A percentile compares a stretch with the other conserved stretches of the same genome.
Evolutionary conservation across 305 asterid genomes (phyloP).

Genomic region (Striga hermonthica): DNA sequence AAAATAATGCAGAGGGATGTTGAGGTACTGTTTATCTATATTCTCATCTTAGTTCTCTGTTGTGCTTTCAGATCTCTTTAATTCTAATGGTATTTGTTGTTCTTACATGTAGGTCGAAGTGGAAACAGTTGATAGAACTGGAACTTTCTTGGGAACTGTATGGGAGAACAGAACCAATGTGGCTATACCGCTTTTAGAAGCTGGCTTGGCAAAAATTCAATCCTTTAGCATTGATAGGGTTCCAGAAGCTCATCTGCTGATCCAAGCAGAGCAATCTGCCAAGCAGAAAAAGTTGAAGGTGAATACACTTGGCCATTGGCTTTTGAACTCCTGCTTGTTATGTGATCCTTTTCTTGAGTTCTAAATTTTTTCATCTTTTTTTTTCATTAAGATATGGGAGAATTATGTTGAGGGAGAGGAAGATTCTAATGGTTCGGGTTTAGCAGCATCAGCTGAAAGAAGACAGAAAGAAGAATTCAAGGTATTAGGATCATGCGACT

Average conservation of each 20-base stretch:
- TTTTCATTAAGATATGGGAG: slow-evolving; percentile 73
- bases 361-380: slow-evolving; percentile 5
- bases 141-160: slow-evolving; percentile 89
- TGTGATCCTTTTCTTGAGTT: slow-evolving; percentile 22
- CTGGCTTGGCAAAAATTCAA: slow-evolving; percentile 92
- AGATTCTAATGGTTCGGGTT: slow-evolving; percentile 57
- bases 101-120: slow-evolving; percentile 68
- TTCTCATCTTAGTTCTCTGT: slow-evolving; percentile 16
- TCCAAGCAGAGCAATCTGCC: slow-evolving; percentile 91
- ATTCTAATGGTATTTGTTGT: background rate
- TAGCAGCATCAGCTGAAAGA: slow-evolving; percentile 48
- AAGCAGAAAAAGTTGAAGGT: slow-evolving; percentile 91
- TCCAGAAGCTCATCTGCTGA: slow-evolving; percentile 81
- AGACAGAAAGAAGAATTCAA: slow-evolving; percentile 87
- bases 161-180: slow-evolving; percentile 83
- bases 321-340: slow-evolving; percentile 17
- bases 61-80: slow-evolving; percentile 27
- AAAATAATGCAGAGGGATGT: slow-evolving; percentile 99
- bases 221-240: slow-evolving; percentile 77
- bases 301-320: slow-evolving; percentile 20
- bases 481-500: slow-evolving; percentile 40
- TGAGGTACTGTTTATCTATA: slow-evolving; percentile 51
- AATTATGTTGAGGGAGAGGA: slow-evolving; percentile 88
- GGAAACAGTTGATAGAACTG: slow-evolving; percentile 95
- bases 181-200: slow-evolving; percentile 78